These are phyloP conservation scores for Oehlia diaphana DNA, from an alignment of 192 early-diverging fungal genomes.

Conservation along the genomic window DNA sequence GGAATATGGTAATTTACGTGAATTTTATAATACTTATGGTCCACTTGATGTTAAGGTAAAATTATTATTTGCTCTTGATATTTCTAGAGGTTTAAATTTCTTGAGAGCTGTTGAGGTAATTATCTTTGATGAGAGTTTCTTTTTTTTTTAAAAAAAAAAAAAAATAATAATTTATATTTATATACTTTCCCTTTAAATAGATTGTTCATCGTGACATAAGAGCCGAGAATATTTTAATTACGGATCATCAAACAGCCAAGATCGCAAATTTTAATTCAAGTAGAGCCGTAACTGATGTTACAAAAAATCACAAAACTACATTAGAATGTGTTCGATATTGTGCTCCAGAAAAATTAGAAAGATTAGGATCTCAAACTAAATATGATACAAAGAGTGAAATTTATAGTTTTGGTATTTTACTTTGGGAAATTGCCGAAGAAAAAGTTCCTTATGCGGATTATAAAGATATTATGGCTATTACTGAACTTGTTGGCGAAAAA, in stretches of 20 bases:
- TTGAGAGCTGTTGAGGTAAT: slow-evolving; percentile 33
- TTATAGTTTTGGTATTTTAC: slow-evolving; percentile 17
- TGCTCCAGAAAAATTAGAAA: slow-evolving; percentile 21
- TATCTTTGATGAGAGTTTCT: too few relatives aligned
- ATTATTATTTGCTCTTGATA: slow-evolving; percentile 38
- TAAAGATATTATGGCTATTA: not conserved
- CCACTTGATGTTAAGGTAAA: slow-evolving; percentile 22
- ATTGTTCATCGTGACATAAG: slow-evolving; percentile 33
- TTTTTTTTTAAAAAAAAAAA: too few relatives aligned
- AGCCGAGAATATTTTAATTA: slow-evolving; percentile 20
- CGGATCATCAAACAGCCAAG: not conserved
- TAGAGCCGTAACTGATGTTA: not conserved
- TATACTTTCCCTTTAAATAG: not conserved
- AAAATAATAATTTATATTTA: too few relatives aligned
- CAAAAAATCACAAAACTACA: not conserved
- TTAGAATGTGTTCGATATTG: slow-evolving; percentile 12
- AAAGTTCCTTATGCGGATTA: not conserved
- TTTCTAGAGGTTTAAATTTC: slow-evolving; percentile 40
- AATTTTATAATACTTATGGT: slow-evolving; percentile 35
- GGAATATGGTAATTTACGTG: slow-evolving; percentile 13
- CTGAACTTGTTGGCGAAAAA: too few relatives aligned
- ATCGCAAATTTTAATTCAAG: slow-evolving; percentile 43
- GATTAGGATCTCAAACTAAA: not conserved
- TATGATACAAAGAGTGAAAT: slow-evolving; percentile 23
- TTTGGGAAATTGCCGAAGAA: slow-evolving; percentile 17